Evolutionary conservation across 257 asterid genomes (phyloP).

Genomic region (Solanum infundibuliforme): DNA sequence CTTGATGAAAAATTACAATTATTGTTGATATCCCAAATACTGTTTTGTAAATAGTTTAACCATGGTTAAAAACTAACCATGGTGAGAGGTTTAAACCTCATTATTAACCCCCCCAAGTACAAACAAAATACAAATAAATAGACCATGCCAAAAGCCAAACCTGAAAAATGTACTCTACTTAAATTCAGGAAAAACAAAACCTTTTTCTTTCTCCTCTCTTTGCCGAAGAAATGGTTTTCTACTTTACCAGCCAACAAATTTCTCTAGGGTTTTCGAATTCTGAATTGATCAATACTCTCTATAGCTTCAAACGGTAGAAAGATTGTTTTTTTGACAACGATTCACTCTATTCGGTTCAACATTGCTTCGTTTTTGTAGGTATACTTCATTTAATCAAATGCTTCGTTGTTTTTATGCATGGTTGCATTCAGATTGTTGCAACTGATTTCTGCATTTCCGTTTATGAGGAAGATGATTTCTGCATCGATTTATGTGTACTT

Average conservation of each 20-base stretch:
- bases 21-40: background rate
- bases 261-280: background rate
- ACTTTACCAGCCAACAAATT: background rate
- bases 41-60: background rate
- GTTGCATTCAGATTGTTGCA: background rate
- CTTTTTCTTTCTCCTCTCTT: background rate
- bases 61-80: slow-evolving; percentile 7
- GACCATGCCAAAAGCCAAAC: background rate
- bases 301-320: background rate
- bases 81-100: background rate
- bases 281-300: background rate
- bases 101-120: background rate
- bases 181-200: background rate
- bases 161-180: background rate
- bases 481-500: background rate
- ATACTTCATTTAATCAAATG: background rate
- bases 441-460: background rate
- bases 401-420: background rate
- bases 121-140: background rate
- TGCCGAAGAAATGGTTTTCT: background rate
- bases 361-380: background rate
- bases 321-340: background rate
- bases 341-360: background rate
- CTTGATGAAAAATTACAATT: background rate
- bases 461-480: background rate